Evolutionary conservation across 257 asterid species (phyloP).

Genomic region (Solanum paucissectum): DNA sequence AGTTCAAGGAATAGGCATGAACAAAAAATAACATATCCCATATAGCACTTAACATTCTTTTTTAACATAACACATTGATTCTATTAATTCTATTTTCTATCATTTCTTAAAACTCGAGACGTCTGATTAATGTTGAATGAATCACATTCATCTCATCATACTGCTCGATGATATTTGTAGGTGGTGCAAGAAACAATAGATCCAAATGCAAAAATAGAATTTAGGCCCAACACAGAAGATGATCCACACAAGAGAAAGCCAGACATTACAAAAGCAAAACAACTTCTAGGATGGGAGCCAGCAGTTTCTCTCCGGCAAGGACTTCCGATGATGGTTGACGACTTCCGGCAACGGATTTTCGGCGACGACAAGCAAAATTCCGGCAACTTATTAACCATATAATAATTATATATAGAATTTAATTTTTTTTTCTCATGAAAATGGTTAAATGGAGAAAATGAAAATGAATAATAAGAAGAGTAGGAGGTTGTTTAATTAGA

Average conservation of each 20-base stretch:
- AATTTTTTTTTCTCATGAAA: neutral
- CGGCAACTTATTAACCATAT: neutral
- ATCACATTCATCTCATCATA: neutral
- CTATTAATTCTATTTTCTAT: too few relatives aligned
- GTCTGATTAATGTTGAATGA: too few relatives aligned
- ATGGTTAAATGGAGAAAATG: neutral
- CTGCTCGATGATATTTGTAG: constrained; percentile 9
- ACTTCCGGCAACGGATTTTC: constrained; percentile 65
- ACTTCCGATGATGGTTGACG: constrained; percentile 72
- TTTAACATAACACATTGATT: too few relatives aligned
- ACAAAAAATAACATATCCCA: neutral
- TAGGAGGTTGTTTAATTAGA: neutral
- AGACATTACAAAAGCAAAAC: constrained; percentile 74
- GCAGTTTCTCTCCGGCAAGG: constrained; percentile 58
- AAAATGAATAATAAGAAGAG: neutral
- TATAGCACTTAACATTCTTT: neutral
- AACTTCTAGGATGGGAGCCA: constrained; percentile 75
- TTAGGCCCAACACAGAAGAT: constrained; percentile 66
- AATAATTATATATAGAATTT: neutral
- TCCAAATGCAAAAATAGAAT: constrained; percentile 69
- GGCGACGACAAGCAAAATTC: constrained; percentile 8
- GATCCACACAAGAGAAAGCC: constrained; percentile 92
- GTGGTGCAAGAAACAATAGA: constrained; percentile 82
- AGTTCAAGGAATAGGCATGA: neutral
- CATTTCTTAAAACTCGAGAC: neutral